Base-by-base conservation (phyloP, 1,139 yeast genomes). In the Protomyces inouyei region DNA sequence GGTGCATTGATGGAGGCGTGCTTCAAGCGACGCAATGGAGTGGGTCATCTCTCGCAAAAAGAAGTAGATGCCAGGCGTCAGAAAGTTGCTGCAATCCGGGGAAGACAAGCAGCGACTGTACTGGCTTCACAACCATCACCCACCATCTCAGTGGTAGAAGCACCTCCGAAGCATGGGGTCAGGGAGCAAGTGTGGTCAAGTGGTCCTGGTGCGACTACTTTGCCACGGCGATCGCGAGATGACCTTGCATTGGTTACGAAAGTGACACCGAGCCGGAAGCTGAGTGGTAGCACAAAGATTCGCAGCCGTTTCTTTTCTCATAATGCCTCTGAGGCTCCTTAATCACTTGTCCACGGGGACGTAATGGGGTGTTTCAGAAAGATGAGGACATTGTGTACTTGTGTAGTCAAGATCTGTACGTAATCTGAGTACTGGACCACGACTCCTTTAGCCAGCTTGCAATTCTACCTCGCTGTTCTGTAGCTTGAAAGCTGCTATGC, bases 41-140 rank as follows among this genome's bases (percentile, higher is more conserved):
- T 85, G 72, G 91, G 89, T 14, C 85, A 85, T 64, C 76, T 90
- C 36, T 84, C 91, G 2, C 96, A 91, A 71, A 90, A 85, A 55
- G 97, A 92, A 73, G 85, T 93, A 64, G 81, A 82, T 66, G 82
- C 85, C 69, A 84, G 14, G 83, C 84, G 55, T n/a, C 60, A 38
- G 16, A 55, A 55, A 43, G 61, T 61, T 16, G 48, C 59, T 8
- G 38, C 37, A 21, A 36, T 52, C 38, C 56, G 45, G 28, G 25
- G 21, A 21, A 28, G 37, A 9, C 35, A 51, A 18, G 53, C 37
- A 16, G 53, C 53, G 1, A 35, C 18, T 3, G 23, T 46, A 1
- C 32, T 28, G 1, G 32, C 16, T 40, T 40, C 18, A n/a, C 46
- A 40, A 9, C 18, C 18, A 4, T 3, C 18, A 40, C 18, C 45